Evolutionary conservation across 2,329 filamentous ascomycete genomes (phyloP), one percentile per base, ranked within the genome.

Genomic region (Fusarium abutilonis): DNA sequence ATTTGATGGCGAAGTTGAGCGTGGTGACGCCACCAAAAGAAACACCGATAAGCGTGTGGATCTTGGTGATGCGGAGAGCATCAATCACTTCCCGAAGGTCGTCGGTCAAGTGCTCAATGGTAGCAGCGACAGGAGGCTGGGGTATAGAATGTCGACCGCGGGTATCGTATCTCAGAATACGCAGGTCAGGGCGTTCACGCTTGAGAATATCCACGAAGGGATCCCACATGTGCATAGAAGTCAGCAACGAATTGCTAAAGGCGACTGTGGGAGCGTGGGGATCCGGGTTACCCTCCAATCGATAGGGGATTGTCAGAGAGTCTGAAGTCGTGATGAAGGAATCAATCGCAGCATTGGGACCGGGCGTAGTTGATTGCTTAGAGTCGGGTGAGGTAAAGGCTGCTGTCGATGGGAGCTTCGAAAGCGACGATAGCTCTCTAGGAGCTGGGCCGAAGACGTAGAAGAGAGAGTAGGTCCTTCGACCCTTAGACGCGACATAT

Each of bases 191-290:
- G 21, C 88, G 85, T 34, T 84, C 70, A 1, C 77, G 73, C 46
- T 83, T 82, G 64, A 95, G 82, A n/a, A 85, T 77, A 1, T 79
- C 77, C 1, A 95, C 78, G 56, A 96, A 86, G 2, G 81, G 80
- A 68, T 95, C 89, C 92, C 92, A 96, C 84, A 96, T 95, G 73
- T 85, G 81, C 63, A 89, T 83, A 43, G 89, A 87, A 3, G 91
- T 91, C 8, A 96, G 84, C 45, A 96, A 88, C 1, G 89, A 93
- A 79, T 96, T 96, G 76, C 83, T 83, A 66, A 93, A 89, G 17
- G 92, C 87, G 10, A 96, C 81, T 0, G 89, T 83, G 0, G 92
- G 92, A 0, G 91, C 90, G 17, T 83, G 72, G 0, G 87, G 85
- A 29, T 87, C 82, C 0, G 84, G 70, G 63, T 85, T 89, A 51